These are phyloP conservation scores for Raffaelea albimanens DNA, from an alignment of 2,329 filamentous ascomycete genomes.

Conservation along the genomic window DNA sequence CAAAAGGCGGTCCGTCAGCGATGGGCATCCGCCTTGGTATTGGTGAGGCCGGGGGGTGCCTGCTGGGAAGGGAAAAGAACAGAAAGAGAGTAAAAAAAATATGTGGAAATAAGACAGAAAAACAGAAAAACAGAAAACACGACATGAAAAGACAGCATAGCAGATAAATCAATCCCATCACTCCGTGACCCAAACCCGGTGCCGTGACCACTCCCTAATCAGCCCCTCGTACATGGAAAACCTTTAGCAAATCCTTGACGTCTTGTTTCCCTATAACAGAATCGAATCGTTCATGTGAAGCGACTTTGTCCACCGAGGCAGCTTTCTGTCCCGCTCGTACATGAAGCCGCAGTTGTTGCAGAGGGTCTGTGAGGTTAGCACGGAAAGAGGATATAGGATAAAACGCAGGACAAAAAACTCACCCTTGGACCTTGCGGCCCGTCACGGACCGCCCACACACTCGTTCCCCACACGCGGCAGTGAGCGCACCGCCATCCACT, in stretches of 20 bases:
- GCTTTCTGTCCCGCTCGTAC: slow-evolving; percentile 76
- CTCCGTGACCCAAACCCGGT: background rate
- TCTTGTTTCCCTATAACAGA: slow-evolving; percentile 3
- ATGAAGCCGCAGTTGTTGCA: slow-evolving; percentile 90
- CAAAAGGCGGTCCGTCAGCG: too few relatives aligned
- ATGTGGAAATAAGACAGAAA: background rate
- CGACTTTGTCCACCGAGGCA: slow-evolving; percentile 68
- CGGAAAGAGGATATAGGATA: background rate
- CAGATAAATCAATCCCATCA: background rate
- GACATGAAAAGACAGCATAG: background rate
- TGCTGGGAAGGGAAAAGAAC: background rate
- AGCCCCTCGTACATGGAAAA: background rate
- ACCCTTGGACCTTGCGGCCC: slow-evolving; percentile 78
- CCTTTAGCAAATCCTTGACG: background rate
- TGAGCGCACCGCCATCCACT: slow-evolving; percentile 79
- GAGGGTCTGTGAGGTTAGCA: slow-evolving; percentile 49
- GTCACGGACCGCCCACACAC: slow-evolving; percentile 91
- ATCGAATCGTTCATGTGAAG: slow-evolving; percentile 41
- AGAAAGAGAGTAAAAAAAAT: background rate
- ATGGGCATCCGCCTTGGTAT: too few relatives aligned
- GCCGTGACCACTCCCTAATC: too few relatives aligned
- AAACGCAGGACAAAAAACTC: slow-evolving; percentile 27
- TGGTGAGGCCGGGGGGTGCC: too few relatives aligned
- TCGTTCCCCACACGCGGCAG: slow-evolving; percentile 78
- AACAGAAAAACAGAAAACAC: background rate